phyloP scores from a whole-genome alignment of 768 basidiomycete species.

The Boletus vermiculosoides region DNA sequence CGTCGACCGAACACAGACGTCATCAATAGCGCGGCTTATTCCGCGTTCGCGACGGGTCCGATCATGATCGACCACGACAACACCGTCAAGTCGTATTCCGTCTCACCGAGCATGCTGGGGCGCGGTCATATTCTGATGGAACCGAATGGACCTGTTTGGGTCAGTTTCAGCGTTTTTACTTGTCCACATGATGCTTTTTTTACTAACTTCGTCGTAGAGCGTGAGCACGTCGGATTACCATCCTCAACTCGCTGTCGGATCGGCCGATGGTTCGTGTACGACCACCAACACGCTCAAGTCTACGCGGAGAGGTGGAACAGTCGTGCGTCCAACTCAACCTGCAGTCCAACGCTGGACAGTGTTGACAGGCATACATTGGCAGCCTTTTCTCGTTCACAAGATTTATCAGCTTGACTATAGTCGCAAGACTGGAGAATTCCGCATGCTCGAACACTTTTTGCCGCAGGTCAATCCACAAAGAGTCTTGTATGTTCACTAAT shows the following conservation, averaged over 20 bases:
- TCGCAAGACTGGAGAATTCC: constrained; percentile 65
- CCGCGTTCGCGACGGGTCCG: constrained; percentile 63
- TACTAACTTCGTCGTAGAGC: constrained; percentile 42
- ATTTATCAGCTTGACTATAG: constrained; percentile 89
- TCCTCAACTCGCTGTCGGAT: constrained; percentile 77
- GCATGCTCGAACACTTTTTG: constrained; percentile 86
- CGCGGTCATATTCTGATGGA: constrained; percentile 70
- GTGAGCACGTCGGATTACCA: constrained; percentile 81
- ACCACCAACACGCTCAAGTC: constrained; percentile 72
- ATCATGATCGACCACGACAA: constrained; percentile 85
- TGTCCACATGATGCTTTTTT: not conserved
- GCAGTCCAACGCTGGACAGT: not conserved
- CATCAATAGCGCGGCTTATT: constrained; percentile 65
- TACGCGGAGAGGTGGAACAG: constrained; percentile 66
- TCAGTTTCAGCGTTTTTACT: constrained; percentile 36
- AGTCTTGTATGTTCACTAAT: not conserved
- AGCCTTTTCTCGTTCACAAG: constrained; percentile 78
- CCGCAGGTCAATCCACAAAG: constrained; percentile 54
- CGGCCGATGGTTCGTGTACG: constrained; percentile 77
- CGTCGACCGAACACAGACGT: constrained; percentile 48
- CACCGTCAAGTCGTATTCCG: constrained; percentile 69
- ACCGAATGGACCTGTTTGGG: constrained; percentile 82
- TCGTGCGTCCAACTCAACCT: constrained; percentile 45
- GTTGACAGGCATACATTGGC: not conserved
- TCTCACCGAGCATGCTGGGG: constrained; percentile 72